Evolutionary conservation across 768 basidiomycete species (phyloP).

Genomic region (Kwoniella mangroviensis): DNA sequence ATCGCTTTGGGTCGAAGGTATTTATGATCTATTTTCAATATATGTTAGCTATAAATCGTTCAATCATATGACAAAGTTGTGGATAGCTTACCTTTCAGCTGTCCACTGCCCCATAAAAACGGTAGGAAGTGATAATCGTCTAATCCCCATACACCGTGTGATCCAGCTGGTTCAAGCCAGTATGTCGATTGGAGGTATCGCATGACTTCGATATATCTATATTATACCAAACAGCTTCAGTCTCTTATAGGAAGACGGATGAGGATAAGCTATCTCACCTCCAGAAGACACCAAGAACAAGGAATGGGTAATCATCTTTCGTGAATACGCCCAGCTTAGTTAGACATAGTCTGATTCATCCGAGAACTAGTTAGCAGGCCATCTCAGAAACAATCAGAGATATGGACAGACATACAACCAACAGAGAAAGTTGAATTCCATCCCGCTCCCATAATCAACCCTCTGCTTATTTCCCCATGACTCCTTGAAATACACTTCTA

Average conservation of each 20-base stretch:
- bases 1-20: slow-evolving; percentile 90
- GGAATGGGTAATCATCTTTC: slow-evolving; percentile 70
- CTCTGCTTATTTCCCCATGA: slow-evolving; percentile 88
- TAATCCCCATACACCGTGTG: slow-evolving; percentile 96
- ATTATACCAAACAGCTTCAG: slow-evolving; percentile 29
- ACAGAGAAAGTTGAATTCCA: slow-evolving; percentile 97
- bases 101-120: slow-evolving; percentile 62
- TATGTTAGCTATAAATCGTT: background rate
- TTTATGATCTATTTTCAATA: slow-evolving; percentile 69
- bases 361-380: background rate
- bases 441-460: slow-evolving; percentile 99
- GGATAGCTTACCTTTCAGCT: slow-evolving; percentile 43
- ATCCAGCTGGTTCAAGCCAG: slow-evolving; percentile 98
- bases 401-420: slow-evolving; percentile 75
- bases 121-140: slow-evolving; percentile 97
- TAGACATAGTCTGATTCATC: slow-evolving; percentile 71
- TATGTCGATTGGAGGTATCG: slow-evolving; percentile 87
- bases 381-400: background rate
- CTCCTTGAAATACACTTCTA: slow-evolving; percentile 80
- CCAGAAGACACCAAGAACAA: slow-evolving; percentile 90
- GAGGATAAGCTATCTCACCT: slow-evolving; percentile 60
- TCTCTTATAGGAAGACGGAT: background rate
- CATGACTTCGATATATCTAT: slow-evolving; percentile 59
- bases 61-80: background rate
- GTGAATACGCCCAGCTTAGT: slow-evolving; percentile 70